These are phyloP conservation scores for Cryptosporidium felis DNA, from an alignment of 169 alveolate genomes.

Conservation along the genomic window DNA sequence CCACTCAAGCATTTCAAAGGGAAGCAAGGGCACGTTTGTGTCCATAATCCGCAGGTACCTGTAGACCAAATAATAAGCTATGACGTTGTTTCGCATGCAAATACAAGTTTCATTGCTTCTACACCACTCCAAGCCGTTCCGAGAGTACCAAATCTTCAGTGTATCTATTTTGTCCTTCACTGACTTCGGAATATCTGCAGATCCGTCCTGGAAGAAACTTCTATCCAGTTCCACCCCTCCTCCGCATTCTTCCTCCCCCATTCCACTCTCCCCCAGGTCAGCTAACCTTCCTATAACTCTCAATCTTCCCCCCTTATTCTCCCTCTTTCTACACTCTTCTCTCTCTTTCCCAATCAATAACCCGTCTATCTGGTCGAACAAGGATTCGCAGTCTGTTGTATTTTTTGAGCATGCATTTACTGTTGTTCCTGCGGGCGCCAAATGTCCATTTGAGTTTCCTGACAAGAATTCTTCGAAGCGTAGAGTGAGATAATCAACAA, in stretches of 20 bases:
- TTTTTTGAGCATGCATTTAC: neutral
- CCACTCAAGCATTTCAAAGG: conserved; percentile 85
- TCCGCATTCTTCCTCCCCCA: neutral
- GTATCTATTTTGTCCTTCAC: conserved; percentile 13
- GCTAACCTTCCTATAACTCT: neutral
- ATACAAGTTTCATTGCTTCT: conserved; percentile 44
- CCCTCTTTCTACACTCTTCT: neutral
- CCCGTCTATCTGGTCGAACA: conserved; percentile 33
- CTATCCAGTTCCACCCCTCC: neutral
- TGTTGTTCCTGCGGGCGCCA: no score
- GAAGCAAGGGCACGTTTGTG: conserved; percentile 82
- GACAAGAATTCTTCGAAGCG: conserved; percentile 7
- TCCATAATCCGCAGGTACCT: conserved; percentile 28
- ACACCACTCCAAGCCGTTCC: conserved; percentile 57
- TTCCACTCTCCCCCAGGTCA: neutral
- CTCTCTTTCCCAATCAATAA: conserved; percentile 5
- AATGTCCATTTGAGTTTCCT: neutral
- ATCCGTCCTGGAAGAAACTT: neutral
- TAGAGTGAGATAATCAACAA: neutral
- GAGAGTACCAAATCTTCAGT: conserved; percentile 37
- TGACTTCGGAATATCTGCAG: conserved; percentile 3
- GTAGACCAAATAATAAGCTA: conserved; percentile 28
- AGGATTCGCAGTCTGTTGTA: neutral
- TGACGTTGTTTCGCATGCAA: conserved; percentile 39
- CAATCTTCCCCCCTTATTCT: neutral